A percentile compares a stretch with the other conserved stretches of the same genome.
Evolutionary conservation across 176 grass and related monocot species (phyloP).

Genomic region (Rhynchospora breviuscula): DNA sequence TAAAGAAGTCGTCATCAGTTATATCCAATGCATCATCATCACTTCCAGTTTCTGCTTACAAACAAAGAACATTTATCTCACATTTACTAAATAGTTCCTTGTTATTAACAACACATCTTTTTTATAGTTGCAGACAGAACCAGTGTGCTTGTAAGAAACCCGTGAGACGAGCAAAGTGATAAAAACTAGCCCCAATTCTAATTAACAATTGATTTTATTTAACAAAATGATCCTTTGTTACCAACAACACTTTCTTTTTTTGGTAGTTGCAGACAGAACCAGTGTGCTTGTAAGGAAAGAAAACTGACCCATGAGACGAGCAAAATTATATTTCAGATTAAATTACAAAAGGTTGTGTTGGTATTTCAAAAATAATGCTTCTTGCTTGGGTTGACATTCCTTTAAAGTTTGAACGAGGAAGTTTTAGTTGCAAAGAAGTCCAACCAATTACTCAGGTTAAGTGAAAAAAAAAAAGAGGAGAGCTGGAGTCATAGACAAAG

Average conservation of each 20-base stretch:
- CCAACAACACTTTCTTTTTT: not conserved
- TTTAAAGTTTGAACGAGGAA: not conserved
- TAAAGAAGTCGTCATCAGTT: constrained; percentile 95
- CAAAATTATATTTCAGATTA: not conserved
- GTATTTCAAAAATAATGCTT: not conserved
- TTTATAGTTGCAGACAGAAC: no score
- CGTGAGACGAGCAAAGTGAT: not conserved
- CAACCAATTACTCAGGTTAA: not conserved
- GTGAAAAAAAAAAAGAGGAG: not conserved
- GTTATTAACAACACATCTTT: no score
- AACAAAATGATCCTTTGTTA: not conserved
- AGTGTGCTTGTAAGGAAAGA: not conserved
- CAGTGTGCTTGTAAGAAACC: no score
- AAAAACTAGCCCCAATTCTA: no score
- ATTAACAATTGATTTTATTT: not conserved
- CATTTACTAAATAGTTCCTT: not conserved
- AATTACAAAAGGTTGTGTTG: not conserved
- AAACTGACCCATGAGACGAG: not conserved
- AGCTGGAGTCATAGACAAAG: not conserved
- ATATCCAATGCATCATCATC: constrained; percentile 89
- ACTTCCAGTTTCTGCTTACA: constrained; percentile 75
- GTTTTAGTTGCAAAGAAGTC: not conserved
- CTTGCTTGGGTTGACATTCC: not conserved
- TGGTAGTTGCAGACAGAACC: constrained; percentile 1
- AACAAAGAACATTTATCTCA: constrained; percentile 25